Base-by-base conservation (phyloP, 108 stramenopile species). In the Pseudonitzschia pungens region DNA sequence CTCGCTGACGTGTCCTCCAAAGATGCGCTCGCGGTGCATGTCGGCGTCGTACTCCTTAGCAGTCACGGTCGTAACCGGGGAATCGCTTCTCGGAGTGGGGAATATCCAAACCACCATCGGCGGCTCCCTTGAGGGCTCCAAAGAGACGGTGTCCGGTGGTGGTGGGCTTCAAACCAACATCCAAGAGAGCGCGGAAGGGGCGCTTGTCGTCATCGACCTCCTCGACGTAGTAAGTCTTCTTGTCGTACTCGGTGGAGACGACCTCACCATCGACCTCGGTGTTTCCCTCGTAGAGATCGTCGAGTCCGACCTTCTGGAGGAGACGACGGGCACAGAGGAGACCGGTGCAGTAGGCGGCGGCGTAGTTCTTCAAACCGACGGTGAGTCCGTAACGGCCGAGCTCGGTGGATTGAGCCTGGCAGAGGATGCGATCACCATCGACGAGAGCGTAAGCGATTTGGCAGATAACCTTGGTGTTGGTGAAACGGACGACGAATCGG, bases 301-400 rank as follows among this genome's bases (percentile, higher is more conserved):
- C 97, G 33, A 99, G 80, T 36, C 97, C 98, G 73, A 99, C 88
- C 87, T 97, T 94, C 77, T 97, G 85, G 74, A 99, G 89, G 32
- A 98, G 82, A 74, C 99, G 94, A 75, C 98, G 92, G 58, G 98
- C 98, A 55, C 82, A 75, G 54, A 99, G 92, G 48, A 99, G 92
- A 52, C 99, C 99, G 26, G 99, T 99, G 87, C 96, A 96, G 96
- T 99, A 99, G 60, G 96, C 95, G n/a, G 99, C 99, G 72, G 97
- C 92, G 85, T 98, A 99, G 94, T 99, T 99, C 95, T 99, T 99
- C 40, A 98, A 86, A 78, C 99, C 99, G 59, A 93, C 93, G 62
- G 81, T 83, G 24, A 97, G 81, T 68, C 99, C 99, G 80, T 98
- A 98, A 31, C 97, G 88, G 63, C 82, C 83, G 56, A 99, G 86